Base-by-base conservation (phyloP, 2,329 filamentous ascomycete species). In the Nemania abortiva region DNA sequence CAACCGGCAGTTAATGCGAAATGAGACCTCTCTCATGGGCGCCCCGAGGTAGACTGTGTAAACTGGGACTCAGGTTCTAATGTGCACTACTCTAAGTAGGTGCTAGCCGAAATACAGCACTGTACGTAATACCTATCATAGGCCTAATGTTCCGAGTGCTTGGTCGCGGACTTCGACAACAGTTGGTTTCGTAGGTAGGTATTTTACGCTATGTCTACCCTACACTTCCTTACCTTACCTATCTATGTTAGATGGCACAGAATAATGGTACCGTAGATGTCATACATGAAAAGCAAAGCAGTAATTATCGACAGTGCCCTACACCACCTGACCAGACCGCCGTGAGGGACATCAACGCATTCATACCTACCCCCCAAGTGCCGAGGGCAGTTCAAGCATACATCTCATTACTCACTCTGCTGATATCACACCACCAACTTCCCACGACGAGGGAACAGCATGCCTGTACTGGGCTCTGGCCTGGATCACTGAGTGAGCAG, bases 381-480 rank as follows among this genome's bases (percentile, higher is more conserved):
- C 67, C 63, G 63, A 56, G 58, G 67, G 54, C 54, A 66, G 47
- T 69, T 63, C 34, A 52, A 61, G n/a, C 34, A 37, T 37, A 24
- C 60, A 49, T 57, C 56, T n/a, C 31, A 65, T 56, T 62, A 39
- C 66, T 65, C 52, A 53, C 62, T 65, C 45, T 61, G 53, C 57
- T 63, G 53, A 53, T 57, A 69, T 66, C 63, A 63, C 58, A 59
- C 67, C 63, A 69, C 59, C 49, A 60, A 49, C 37, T 42, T 56
- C 54, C 34, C 49, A 60, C 18, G 34, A 34, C 50, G 59, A 63
- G 63, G 63, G 54, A 59, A 66, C 52, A 24, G 34, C 42, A 66
- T 69, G 63, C 67, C 54, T 63, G 63, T 24, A 55, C 6, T 15
- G 34, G 39, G 54, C 20, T 34, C n/a, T 60, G 49, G 62, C 50